These are phyloP conservation scores for Epithele typhae DNA, from an alignment of 768 basidiomycete species.

Conservation along the genomic window DNA sequence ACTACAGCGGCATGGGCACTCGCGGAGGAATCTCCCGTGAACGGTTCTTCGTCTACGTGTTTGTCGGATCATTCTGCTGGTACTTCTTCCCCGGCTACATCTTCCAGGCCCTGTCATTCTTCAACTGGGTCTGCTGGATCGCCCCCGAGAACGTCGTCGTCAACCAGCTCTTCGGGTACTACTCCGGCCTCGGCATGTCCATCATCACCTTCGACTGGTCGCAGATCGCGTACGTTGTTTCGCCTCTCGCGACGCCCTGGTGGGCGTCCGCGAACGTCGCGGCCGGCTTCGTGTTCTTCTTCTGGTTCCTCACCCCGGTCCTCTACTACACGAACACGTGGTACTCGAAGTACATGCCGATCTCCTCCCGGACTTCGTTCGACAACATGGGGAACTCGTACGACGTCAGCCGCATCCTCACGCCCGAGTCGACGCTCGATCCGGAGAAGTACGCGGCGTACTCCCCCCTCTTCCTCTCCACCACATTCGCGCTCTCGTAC, in stretches of 20 bases:
- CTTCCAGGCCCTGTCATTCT: conserved; percentile 43
- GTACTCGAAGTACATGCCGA: conserved; percentile 65
- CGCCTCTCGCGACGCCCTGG: conserved; percentile 77
- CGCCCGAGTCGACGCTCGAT: conserved; percentile 31
- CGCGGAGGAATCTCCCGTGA: conserved; percentile 48
- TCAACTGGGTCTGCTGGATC: conserved; percentile 61
- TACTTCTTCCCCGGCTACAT: conserved; percentile 73
- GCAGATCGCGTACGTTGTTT: conserved; percentile 61
- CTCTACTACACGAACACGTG: conserved; percentile 70
- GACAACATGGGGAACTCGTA: conserved; percentile 42
- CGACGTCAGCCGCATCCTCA: conserved; percentile 39
- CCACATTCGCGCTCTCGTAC: conserved; percentile 75
- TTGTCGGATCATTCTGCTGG: conserved; percentile 33
- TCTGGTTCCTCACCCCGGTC: conserved; percentile 61
- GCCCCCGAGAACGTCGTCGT: conserved; percentile 62
- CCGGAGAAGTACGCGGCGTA: conserved; percentile 36
- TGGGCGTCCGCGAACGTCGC: conserved; percentile 75
- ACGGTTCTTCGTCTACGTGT: conserved; percentile 45
- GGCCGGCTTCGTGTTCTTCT: conserved; percentile 61
- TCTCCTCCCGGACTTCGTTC: conserved; percentile 31
- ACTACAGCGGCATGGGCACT: conserved; percentile 38
- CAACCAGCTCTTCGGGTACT: conserved; percentile 73
- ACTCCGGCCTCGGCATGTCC: conserved; percentile 48
- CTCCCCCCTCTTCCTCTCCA: conserved; percentile 42
- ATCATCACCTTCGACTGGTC: conserved; percentile 81